Evolutionary conservation across 192 early-diverging fungal genomes (phyloP), one percentile per base, ranked within the genome.

Genomic region (Thoreauomyces humboldtii): DNA sequence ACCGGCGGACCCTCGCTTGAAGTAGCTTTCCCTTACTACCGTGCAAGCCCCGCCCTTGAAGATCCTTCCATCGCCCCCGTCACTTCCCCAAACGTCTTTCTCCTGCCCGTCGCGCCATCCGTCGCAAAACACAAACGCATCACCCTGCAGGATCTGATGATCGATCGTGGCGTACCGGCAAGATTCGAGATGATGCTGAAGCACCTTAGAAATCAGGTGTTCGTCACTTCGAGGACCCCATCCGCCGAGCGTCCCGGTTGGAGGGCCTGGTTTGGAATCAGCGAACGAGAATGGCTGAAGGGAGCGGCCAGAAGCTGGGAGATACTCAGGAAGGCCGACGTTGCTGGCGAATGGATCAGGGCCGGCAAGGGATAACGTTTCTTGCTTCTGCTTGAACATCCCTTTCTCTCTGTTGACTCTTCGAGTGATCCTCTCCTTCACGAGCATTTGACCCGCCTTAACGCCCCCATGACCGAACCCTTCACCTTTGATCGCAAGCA

Each of bases 221-320:
- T 52, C 31, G 61, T 33, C 3, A 63, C 48, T 4, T 36, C 61
- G 12, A 46, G 61, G n/a, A 52, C 19, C 33, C 15, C 55, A 4
- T 37, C 55, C 29, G 34, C 55, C 4, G 34, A 14, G 25, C 50
- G 47, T 24, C n/a, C n/a, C n/a, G n/a, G n/a, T n/a, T n/a, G n/a
- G n/a, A 32, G 34, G 9, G 34, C 19, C 15, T 22, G 27, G 46
- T 70, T 36, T 56, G 44, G 15, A n/a, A 17, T 55, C 17, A 64
- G 61, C 14, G 68, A 70, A 34, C 36, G 56, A 2, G 68, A 70
- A 11, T 70, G 68, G 68, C 21, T 65, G n/a, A 53, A 59, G 37
- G 25, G 14, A 14, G 45, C 68, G 33, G 36, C 44, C 17, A 65
- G 38, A 32, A 54, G 32, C 15, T 70, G 68, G 68, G 68, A 70